phyloP scores from a whole-genome alignment of 371 early-diverging fungal species.

The Rhizopus microsporus region DNA sequence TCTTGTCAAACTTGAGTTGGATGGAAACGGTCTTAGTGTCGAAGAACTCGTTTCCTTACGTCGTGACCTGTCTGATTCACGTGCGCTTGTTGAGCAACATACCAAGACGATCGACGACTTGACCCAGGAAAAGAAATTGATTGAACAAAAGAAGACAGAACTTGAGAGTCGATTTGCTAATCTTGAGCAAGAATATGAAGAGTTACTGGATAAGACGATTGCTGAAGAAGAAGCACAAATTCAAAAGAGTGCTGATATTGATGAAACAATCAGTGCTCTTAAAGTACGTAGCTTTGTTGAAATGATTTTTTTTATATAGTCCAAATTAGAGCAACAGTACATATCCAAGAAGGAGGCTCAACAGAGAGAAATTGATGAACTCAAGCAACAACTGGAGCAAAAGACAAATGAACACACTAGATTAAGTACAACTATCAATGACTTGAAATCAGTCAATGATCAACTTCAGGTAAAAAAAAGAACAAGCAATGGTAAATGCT shows the following conservation, averaged over 20 bases:
- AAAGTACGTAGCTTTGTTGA: constrained; percentile 40
- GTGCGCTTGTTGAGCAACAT: constrained; percentile 67
- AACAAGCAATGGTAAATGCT: not conserved
- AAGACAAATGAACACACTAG: constrained; percentile 73
- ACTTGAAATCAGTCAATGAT: constrained; percentile 68
- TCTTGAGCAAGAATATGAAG: constrained; percentile 88
- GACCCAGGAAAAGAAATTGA: constrained; percentile 57
- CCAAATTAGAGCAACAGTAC: constrained; percentile 84
- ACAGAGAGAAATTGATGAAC: constrained; percentile 77
- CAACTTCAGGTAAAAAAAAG: constrained; percentile 57
- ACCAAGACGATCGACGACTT: constrained; percentile 69
- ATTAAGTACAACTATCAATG: constrained; percentile 57
- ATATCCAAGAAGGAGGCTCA: constrained; percentile 71
- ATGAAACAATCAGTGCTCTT: constrained; percentile 76
- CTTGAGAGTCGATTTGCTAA: constrained; percentile 71
- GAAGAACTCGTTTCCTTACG: constrained; percentile 79
- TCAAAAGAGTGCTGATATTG: constrained; percentile 62
- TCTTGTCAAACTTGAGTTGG: constrained; percentile 61
- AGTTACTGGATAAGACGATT: constrained; percentile 89
- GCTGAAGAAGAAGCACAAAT: constrained; percentile 80
- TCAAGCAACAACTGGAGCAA: constrained; percentile 63
- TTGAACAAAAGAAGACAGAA: constrained; percentile 68
- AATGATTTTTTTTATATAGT: constrained; percentile 20
- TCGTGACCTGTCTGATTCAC: constrained; percentile 75
- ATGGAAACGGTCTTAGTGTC: constrained; percentile 46